Base-by-base conservation (phyloP, 345 rosid genomes). In the Syzygium aqueum region DNA sequence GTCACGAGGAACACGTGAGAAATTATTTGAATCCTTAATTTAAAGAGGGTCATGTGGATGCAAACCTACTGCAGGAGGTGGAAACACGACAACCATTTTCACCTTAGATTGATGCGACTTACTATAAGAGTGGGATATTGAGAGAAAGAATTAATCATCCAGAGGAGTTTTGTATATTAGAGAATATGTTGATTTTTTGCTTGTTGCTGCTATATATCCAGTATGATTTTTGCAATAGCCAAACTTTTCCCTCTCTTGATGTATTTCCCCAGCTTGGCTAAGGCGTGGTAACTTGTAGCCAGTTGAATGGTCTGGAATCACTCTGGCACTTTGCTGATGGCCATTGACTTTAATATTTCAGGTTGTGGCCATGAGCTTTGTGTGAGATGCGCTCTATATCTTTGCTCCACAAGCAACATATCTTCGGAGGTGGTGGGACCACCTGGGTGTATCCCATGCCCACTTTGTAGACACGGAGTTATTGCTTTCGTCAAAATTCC, bases 321-420 rank as follows among this genome's bases (percentile, higher is more conserved):
- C 27, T 73, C 49, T 7, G 16, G 49, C 22, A 3, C 82, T 73
- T 37, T 73, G 82, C 57, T 73, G 82, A 86, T 67, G 54, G 7
- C 19, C 28, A 43, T 86, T 27, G 82, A 59, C 52, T 52, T 67
- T 28, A 5, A n/a, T 40, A 83, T 88, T 92, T 87, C 94, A 97
- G 99, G 99, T 54, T 98, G 99, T 80, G 93, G 94, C 88, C 99
- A 98, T 89, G 98, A 94, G 93, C 95, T 98, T 25, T 98, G 98
- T 67, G 98, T 96, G 73, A 93, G 95, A 90, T 98, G 99, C 85
- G 98, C 99, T 11, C 93, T 98, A 84, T 96, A 98, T 89, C 98
- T 98, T 46, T 98, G 99, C 92, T 96, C 99, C 59, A 90, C 98
- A 11, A 94, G 97, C 93, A 94, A 91, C 89, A 90, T 92, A 40